Evolutionary conservation across 2,329 filamentous ascomycete genomes (phyloP).

Genomic region (Pseudofabraea citricarpa): DNA sequence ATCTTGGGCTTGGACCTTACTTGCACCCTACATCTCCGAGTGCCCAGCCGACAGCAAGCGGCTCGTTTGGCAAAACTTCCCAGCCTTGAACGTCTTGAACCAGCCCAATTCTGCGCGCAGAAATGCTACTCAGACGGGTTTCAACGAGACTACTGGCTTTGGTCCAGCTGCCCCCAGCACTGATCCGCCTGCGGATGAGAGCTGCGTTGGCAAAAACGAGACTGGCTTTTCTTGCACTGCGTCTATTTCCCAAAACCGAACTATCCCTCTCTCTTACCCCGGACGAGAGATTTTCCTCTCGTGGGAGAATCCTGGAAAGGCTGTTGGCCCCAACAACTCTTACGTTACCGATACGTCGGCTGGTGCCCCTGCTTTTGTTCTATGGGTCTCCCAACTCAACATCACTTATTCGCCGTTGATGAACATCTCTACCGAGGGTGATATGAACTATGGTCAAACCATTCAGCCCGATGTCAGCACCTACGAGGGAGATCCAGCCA

Average conservation of each 20-base stretch:
- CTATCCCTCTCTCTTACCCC: constrained; percentile 66
- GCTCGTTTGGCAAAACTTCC: constrained; percentile 82
- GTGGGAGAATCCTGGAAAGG: constrained; percentile 67
- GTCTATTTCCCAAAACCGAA: constrained; percentile 64
- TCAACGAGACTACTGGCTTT: constrained; percentile 60
- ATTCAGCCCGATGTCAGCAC: constrained; percentile 68
- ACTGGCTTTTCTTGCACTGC: constrained; percentile 55
- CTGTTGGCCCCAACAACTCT: constrained; percentile 75
- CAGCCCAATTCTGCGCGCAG: constrained; percentile 70
- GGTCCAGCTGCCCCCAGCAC: constrained; percentile 32
- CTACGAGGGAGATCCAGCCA: constrained; percentile 47
- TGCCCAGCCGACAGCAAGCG: constrained; percentile 71
- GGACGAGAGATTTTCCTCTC: constrained; percentile 65
- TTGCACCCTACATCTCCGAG: constrained; percentile 75
- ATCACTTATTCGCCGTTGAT: constrained; percentile 63
- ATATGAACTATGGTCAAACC: constrained; percentile 38
- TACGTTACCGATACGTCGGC: constrained; percentile 65
- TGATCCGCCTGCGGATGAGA: constrained; percentile 34
- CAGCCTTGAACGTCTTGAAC: constrained; percentile 65
- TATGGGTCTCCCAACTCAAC: constrained; percentile 75
- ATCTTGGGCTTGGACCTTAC: constrained; percentile 77
- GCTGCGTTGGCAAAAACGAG: constrained; percentile 54
- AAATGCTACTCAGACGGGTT: constrained; percentile 54
- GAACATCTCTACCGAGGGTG: constrained; percentile 39
- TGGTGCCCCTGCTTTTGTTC: constrained; percentile 58